Conservation (phyloP, 345 rosid genomes). For the Lepidium didymum region DNA sequence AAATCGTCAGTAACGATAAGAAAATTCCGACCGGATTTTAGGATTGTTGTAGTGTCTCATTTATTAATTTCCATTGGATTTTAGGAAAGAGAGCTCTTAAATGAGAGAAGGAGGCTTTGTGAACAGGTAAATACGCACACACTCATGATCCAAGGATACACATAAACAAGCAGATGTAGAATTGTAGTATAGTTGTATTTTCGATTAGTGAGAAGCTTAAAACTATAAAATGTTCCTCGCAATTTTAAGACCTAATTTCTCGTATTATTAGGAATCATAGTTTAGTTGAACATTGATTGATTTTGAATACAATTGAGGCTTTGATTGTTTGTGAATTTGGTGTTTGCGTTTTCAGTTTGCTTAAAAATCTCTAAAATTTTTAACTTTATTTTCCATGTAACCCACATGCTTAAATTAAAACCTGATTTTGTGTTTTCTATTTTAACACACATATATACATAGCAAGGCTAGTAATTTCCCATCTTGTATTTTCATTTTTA, state of each 20-base stretch:
- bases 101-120: slow-evolving; percentile 35
- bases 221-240: neutral
- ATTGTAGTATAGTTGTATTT: neutral
- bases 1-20: no score
- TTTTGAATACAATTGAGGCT: neutral
- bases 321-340: neutral
- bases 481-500: no score
- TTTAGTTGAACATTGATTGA: neutral
- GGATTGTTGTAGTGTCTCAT: no score
- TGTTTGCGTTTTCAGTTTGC: neutral
- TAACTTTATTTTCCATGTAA: no score
- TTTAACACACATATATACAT: no score
- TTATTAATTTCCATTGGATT: neutral
- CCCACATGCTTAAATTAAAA: no score
- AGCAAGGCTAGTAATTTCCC: no score
- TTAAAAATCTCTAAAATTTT: no score
- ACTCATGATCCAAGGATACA: neutral
- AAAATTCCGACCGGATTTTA: no score
- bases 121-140: slow-evolving; percentile 33
- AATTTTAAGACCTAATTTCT: neutral
- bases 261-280: neutral
- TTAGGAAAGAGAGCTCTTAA: slow-evolving; percentile 44
- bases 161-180: neutral
- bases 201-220: neutral
- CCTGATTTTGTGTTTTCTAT: no score